Evolutionary conservation across 495 filamentous ascomycete species (phyloP), one percentile per base, ranked within the genome.

Genomic region (Hyphodiscus hymeniophilus): DNA sequence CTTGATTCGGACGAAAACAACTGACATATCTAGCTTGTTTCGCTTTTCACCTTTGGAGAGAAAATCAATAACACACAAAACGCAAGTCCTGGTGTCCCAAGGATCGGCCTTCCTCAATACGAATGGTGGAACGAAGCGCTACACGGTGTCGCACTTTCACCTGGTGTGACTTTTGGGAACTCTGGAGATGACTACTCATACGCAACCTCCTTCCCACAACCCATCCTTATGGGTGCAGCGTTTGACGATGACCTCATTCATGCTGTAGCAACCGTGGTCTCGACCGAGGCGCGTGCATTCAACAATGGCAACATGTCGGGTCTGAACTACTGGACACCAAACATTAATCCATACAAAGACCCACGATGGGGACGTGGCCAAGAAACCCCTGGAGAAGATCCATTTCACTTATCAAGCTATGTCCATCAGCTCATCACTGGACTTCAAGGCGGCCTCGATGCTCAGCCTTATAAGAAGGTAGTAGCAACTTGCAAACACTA

Each of bases 291-390:
- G 7, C 67, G 82, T n/a, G 81, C 81, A 2, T 85, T 80, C 56
- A 80, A 67, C 59, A 87, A 87, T 49, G 71, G 49, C 13, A 75
- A 74, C 15, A 62, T 68, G 16, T 71, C 69, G 32, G 76, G 77
- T 0, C 59, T 85, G 4, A 76, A 85, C 56, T 76, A 67, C 44
- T 87, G 79, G 65, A 75, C 81, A 0, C 81, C 82, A 1, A 82
- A 85, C 52, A 81, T 85, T 62, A 87, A 87, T 58, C 69, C 75
- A 1, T 85, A 81, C 66, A 68, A 70, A 8, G 74, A 79, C 46
- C 77, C 77, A 0, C 62, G 76, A 3, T 81, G 77, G 77, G 77
- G 77, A 7, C 64, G 77, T n/a, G 77, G 77, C 2, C 73, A 69
- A 41, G 80, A 84, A 53, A 81, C 79, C 0, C 77, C 80, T 0